Evolutionary conservation across 2,329 filamentous ascomycete species (phyloP), one percentile per base, ranked within the genome.

Genomic region (Fusarium equiseti): DNA sequence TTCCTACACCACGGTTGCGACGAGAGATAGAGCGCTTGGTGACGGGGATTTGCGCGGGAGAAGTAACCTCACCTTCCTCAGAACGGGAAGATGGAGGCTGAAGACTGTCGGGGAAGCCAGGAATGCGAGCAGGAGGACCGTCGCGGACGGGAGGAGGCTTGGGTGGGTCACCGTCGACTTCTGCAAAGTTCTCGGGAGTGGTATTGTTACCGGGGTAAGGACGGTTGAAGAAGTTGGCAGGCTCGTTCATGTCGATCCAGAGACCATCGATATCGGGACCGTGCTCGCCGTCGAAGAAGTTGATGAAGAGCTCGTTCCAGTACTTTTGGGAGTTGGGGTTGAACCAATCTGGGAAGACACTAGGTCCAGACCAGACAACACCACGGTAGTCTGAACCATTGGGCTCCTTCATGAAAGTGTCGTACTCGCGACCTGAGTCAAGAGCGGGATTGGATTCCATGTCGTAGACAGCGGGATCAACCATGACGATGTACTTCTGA

Each of bases 341-440:
- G 76, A 94, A 93, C 92, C 92, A 95, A 76, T 95, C 93, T 0
- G 91, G 91, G 78, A 89, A 94, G 3, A 86, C 89, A 1, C 89
- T 88, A 11, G 88, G 84, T 32, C 92, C 92, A 16, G 92, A 90
- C 92, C 92, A 95, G 6, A 95, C 92, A 11, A 93, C 91, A n/a
- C 92, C 89, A 46, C 84, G 79, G 76, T 83, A 88, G 42, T 83
- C 76, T 2, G 84, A 82, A 7, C 86, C 90, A 63, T 93, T 89
- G 18, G 77, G 73, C 15, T 82, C 78, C 54, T 82, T 79, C 11
- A 88, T 75, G 71, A 86, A 88, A 43, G 84, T 72, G 81, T 88
- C 77, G 29, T 80, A 75, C 72, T 72, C 75, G 6, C 83, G 76
- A 8, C 85, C 85, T 5, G 78, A 78, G 13, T 82, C 75, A 44